Evolutionary conservation across 2,329 filamentous ascomycete genomes (phyloP).

Genomic region (Talaromyces rugulosus): DNA sequence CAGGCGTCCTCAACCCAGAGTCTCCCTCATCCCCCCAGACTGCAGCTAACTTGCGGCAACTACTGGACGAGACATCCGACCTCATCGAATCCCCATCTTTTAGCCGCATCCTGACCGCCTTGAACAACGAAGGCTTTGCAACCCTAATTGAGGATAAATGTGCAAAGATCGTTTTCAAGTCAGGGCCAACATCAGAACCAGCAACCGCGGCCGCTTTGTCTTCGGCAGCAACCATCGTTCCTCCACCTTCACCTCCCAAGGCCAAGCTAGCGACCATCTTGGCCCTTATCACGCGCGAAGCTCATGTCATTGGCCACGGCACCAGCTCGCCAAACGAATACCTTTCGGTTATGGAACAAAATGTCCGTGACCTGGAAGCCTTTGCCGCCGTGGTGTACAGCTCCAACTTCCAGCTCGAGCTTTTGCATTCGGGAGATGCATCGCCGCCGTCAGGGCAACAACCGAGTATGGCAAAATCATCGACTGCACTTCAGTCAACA

Average conservation of each 20-base stretch:
- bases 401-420: slow-evolving; percentile 41
- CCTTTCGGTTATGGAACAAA: slow-evolving; percentile 40
- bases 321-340: slow-evolving; percentile 43
- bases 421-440: slow-evolving; percentile 20
- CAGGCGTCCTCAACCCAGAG: slow-evolving; percentile 59
- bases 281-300: slow-evolving; percentile 85
- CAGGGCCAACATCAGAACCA: slow-evolving; percentile 27
- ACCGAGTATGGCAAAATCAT: slow-evolving; percentile 13
- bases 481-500: slow-evolving; percentile 9
- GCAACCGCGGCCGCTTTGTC: slow-evolving; percentile 44
- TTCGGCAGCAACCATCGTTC: slow-evolving; percentile 40
- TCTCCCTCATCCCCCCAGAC: slow-evolving; percentile 34
- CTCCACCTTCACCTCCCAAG: slow-evolving; percentile 40
- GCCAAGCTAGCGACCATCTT: slow-evolving; percentile 84
- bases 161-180: slow-evolving; percentile 71
- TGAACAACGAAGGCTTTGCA: slow-evolving; percentile 85
- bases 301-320: slow-evolving; percentile 80
- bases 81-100: slow-evolving; percentile 92
- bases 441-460: not conserved
- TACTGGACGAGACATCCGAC: slow-evolving; percentile 94
- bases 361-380: slow-evolving; percentile 45
- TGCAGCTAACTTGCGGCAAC: slow-evolving; percentile 62
- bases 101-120: slow-evolving; percentile 74
- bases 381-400: slow-evolving; percentile 49
- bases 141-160: slow-evolving; percentile 79